Base-by-base conservation (phyloP, 805 yeast species). In the Yamadazyma insecticola region DNA sequence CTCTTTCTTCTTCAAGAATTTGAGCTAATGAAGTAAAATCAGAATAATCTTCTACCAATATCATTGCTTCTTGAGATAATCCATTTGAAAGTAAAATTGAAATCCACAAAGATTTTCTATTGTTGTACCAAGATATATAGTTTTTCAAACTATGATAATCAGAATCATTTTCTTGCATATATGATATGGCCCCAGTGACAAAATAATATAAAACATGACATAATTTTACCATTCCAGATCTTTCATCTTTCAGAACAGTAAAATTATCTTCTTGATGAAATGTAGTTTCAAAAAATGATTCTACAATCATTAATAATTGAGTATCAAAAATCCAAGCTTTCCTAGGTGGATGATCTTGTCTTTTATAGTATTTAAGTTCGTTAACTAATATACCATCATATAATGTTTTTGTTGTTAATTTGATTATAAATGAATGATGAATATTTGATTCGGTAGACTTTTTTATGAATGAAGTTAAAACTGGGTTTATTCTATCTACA, bases 1-100 rank as follows among this genome's bases (percentile, higher is more conserved):
- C 50, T 20, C 56, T 41, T 39, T 63, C 59, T n/a, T 51, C 40
- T 23, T 65, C 70, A 18, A 63, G 48, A 8, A 64, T 63, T 30
- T 66, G 74, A 0, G 80, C 81, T 16, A 88, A 55, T 1, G 89
- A 76, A 20, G 72, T 60, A 44, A 80, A 68, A 49, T 88, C 95
- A 12, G 60, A 52, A 53, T 78, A 82, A 16, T 67, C 60, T 40
- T 84, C 94, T 0, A 87, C 74, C 17, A 87, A 65, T 6, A 58
- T 56, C 14, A 82, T 50, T 0, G 89, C 83, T 16, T 74, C 76
- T 6, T 63, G 59, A 22, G 68, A 64, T 28, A 72, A 60, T 6
- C 70, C 69, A 33, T 72, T 51, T n/a, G 63, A 48, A 9, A 80
- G 67, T 35, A 86, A 55, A 3, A 70, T 62, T 14, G 63, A 58